Evolutionary conservation across 1,139 yeast genomes (phyloP), one percentile per base, ranked within the genome.

Genomic region (Geotrichum aggregatum): DNA sequence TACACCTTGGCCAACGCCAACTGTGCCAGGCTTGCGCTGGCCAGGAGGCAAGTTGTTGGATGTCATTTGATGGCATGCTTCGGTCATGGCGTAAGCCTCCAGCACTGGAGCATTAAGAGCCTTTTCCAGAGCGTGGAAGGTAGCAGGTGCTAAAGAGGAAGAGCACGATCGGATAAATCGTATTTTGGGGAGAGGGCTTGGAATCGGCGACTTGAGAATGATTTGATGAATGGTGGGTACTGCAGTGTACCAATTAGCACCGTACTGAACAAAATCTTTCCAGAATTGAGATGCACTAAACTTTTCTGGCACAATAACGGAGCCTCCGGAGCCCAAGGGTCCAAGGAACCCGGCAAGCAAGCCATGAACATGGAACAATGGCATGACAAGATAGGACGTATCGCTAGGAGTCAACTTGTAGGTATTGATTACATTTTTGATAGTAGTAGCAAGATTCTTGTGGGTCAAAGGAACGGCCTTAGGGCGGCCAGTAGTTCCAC

Each of bases 51-150:
- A 66, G 57, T 78, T 76, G 66, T 83, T 83, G 6, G 87, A 80
- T 11, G 86, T 79, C 83, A 83, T 83, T 64, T 83, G 87, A 65
- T 83, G 87, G 56, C 75, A 71, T 1, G 86, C 86, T 63, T 83
- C 88, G 2, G 87, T 83, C 87, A 83, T 82, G n/a, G 87, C 87
- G 62, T 83, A 83, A 0, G 87, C 87, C 64, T 83, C 88, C 14
- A 82, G 63, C 0, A 83, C 87, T 0, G 87, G 87, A 0, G 85
- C 83, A 18, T 75, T 67, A 64, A 83, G 77, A 26, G 74, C 71
- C 47, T 68, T 58, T 60, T 83, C 87, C 44, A 83, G 70, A 60
- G 76, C 73, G 51, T 72, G 71, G 69, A 82, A 77, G 3, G 81
- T 79, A 1, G 82, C 66, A 2, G 86, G 86, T 0, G 87, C 85